Evolutionary conservation across 208 protist species (phyloP), one percentile per base, ranked within the genome.

Genomic region (Balamuthia mandrillaris): DNA sequence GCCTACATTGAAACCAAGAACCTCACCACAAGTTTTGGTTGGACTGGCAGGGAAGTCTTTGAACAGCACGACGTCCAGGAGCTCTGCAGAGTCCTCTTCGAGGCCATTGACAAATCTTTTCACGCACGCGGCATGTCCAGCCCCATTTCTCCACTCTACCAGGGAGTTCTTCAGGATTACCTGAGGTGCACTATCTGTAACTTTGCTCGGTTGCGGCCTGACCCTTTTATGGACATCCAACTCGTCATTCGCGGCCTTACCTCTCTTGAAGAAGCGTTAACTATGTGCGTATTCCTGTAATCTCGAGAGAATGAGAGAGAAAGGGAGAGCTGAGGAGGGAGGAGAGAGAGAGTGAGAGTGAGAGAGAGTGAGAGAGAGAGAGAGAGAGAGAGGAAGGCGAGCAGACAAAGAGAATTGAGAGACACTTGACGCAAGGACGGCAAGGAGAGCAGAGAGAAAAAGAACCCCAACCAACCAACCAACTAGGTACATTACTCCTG

Each of bases 31-130:
- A 86, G 61, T 44, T 90, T 90, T 24, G 88, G 88, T 12, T 90
- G 88, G 88, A n/a, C 49, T 47, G 54, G 47, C 29, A 70, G 49
- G 31, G 87, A 90, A 33, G 88, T 88, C 29, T 90, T 90, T 39
- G 65, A 86, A 63, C 88, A 90, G 68, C 88, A 90, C n/a, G 88
- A 90, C 56, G 88, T 90, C 6, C 87, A 90, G 66, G 88, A 90
- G 63, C 75, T 90, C 58, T 52, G 51, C 39, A n/a, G 88, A 4
- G 88, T 90, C 49, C 88, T 90, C 21, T 88, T 90, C 24, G 88
- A 90, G 18, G 83, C 84, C 72, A 65, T 90, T 16, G 88, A 90
- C 56, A 49, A 77, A 35, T 63, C 68, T 27, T 68, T 89, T 44
- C 54, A 83, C 18, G 83, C 45, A 27, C 77, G 68, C 66, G 54